A percentile compares a stretch with the other conserved stretches of the same genome.
Evolutionary conservation across 495 filamentous ascomycete genomes (phyloP).

Genomic region (Talaromyces borbonicus): DNA sequence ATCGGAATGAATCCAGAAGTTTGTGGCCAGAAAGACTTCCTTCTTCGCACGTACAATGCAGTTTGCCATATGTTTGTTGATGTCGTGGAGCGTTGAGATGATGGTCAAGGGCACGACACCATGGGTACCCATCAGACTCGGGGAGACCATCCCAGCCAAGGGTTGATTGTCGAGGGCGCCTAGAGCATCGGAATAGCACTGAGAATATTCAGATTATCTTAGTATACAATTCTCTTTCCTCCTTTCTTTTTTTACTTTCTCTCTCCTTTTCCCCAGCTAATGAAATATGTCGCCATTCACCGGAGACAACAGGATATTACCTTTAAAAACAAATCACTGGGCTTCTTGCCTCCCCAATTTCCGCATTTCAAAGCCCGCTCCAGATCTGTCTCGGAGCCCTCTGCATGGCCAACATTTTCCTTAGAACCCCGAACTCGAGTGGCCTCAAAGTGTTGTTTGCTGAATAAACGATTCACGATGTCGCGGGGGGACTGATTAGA

Average conservation of each 20-base stretch:
- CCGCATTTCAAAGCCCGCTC: slow-evolving; percentile 49
- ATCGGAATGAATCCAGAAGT: slow-evolving; percentile 62
- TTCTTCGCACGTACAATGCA: slow-evolving; percentile 61
- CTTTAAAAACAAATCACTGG: slow-evolving; percentile 54
- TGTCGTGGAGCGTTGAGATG: slow-evolving; percentile 58
- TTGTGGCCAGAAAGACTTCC: slow-evolving; percentile 65
- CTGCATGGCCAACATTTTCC: too few species aligned
- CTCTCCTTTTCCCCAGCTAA: too few species aligned
- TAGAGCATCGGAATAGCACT: slow-evolving; percentile 60
- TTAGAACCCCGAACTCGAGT: too few species aligned
- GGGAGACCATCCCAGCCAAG: slow-evolving; percentile 50
- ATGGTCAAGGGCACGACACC: slow-evolving; percentile 60
- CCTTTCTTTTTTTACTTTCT: too few species aligned
- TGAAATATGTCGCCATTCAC: too few species aligned
- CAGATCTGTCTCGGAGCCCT: slow-evolving; percentile 31
- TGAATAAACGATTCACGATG: slow-evolving; percentile 46
- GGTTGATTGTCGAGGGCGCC: slow-evolving; percentile 48
- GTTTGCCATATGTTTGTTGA: slow-evolving; percentile 64
- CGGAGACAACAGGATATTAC: too few species aligned
- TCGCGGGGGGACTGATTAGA: slow-evolving; percentile 41
- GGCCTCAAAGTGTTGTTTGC: slow-evolving; percentile 6
- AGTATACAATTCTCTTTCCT: too few species aligned
- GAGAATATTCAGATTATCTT: too few species aligned
- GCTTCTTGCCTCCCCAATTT: slow-evolving; percentile 53
- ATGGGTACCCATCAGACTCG: slow-evolving; percentile 57